Evolutionary conservation across 345 rosid species (phyloP).

Genomic region (Erucastrum elatum): DNA sequence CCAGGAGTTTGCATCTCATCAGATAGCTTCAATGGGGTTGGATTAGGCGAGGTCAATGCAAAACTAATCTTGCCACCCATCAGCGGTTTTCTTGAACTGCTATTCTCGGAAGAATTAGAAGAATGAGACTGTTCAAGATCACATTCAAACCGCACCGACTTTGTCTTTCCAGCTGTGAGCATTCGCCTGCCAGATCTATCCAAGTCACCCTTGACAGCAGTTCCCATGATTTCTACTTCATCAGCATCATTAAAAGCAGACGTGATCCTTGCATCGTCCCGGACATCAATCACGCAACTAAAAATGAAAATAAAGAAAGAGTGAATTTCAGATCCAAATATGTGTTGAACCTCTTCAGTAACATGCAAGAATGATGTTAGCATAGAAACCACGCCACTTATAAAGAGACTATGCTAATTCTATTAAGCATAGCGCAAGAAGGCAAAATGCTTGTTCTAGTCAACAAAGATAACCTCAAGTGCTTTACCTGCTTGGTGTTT

Average conservation of each 20-base stretch:
- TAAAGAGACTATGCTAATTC: neutral
- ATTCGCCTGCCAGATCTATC: constrained; percentile 29
- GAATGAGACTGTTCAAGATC: constrained; percentile 51
- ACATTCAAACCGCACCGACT: constrained; percentile 75
- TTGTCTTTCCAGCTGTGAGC: constrained; percentile 52
- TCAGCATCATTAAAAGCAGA: constrained; percentile 43
- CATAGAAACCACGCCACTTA: constrained; percentile 6
- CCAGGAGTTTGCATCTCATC: constrained; percentile 99
- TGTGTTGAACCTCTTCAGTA: constrained; percentile 9
- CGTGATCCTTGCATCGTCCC: constrained; percentile 39
- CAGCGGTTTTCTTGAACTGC: constrained; percentile 42
- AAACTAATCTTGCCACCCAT: constrained; percentile 38
- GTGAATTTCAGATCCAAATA: constrained; percentile 3
- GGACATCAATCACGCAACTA: constrained; percentile 58
- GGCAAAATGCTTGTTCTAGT: constrained; percentile 3
- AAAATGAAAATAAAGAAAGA: neutral
- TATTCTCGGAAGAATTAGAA: constrained; percentile 44
- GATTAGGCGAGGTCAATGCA: constrained; percentile 55
- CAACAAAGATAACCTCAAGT: constrained; percentile 17
- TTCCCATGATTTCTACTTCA: constrained; percentile 36
- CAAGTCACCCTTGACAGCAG: constrained; percentile 38
- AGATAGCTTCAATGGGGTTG: constrained; percentile 79
- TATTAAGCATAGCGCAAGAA: neutral
- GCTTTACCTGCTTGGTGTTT: constrained; percentile 64
- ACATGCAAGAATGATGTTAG: neutral